A percentile compares a stretch with the other conserved stretches of the same genome.
These are phyloP conservation scores for Bathelium albidoporum DNA, from an alignment of 495 filamentous ascomycete species.

Conservation along the genomic window DNA sequence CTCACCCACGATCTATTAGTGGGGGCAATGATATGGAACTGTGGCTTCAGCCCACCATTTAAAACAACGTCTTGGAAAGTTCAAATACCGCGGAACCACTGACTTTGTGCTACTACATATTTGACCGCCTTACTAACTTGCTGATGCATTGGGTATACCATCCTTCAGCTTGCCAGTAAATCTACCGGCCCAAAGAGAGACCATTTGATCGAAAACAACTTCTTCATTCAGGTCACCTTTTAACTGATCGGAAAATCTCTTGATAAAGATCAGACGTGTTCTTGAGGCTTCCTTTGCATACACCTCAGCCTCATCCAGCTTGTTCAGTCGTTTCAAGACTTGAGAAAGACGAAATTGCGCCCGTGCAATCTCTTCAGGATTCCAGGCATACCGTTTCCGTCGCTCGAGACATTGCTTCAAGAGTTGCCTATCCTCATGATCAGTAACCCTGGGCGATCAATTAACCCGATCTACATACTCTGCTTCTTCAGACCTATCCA, in stretches of 20 bases:
- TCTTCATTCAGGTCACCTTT: not conserved
- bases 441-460: not conserved
- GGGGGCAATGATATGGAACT: too few relatives aligned
- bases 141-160: too few relatives aligned
- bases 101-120: too few relatives aligned
- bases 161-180: not conserved
- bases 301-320: not conserved
- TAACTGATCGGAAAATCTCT: not conserved
- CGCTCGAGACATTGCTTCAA: not conserved
- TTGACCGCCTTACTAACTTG: too few relatives aligned
- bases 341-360: not conserved
- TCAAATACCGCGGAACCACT: too few relatives aligned
- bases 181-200: not conserved
- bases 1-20: too few relatives aligned
- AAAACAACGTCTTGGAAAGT: too few relatives aligned
- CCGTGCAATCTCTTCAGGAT: not conserved
- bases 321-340: not conserved
- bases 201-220: not conserved
- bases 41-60: too few relatives aligned
- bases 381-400: not conserved
- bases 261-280: not conserved
- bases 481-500: not conserved
- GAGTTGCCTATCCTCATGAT: not conserved
- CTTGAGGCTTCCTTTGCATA: not conserved
- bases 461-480: not conserved